phyloP scores from a whole-genome alignment of 345 rosid species.

The Heritiera littoralis region DNA sequence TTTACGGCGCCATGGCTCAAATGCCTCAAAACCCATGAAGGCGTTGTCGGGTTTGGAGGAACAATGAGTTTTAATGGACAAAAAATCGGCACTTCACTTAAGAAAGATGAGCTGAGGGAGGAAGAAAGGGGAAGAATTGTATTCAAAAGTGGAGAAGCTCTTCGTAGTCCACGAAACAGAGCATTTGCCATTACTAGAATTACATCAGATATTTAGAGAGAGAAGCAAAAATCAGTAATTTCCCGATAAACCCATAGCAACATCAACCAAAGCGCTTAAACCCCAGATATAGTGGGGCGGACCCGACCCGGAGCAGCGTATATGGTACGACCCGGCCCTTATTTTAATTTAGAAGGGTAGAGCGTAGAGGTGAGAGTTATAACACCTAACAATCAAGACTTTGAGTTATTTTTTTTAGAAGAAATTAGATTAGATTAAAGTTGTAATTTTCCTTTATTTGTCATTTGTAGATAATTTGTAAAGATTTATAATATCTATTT shows the following conservation, averaged over 20 bases:
- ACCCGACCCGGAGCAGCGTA: not conserved
- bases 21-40: conserved; percentile 44
- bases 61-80: conserved; percentile 18
- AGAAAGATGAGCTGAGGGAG: conserved; percentile 24
- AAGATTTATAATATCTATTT: too few relatives aligned
- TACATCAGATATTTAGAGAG: not conserved
- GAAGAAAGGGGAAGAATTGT: conserved; percentile 23
- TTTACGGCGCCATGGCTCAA: conserved; percentile 67
- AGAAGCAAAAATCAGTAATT: not conserved
- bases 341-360: too few relatives aligned
- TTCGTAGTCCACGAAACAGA: conserved; percentile 30
- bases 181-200: conserved; percentile 35
- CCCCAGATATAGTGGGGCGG: not conserved
- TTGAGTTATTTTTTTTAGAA: too few relatives aligned
- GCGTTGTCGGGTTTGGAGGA: conserved; percentile 22
- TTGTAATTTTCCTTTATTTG: too few relatives aligned
- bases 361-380: too few relatives aligned
- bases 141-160: conserved; percentile 35
- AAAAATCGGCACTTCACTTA: conserved; percentile 20
- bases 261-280: not conserved
- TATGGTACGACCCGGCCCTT: not conserved
- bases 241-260: not conserved
- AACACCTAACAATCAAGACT: too few relatives aligned
- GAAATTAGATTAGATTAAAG: too few relatives aligned
- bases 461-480: too few relatives aligned